A percentile compares a stretch with the other conserved stretches of the same genome.
These are phyloP conservation scores for Ochetophila trinervis DNA, from an alignment of 306 rosid genomes.

Conservation along the genomic window DNA sequence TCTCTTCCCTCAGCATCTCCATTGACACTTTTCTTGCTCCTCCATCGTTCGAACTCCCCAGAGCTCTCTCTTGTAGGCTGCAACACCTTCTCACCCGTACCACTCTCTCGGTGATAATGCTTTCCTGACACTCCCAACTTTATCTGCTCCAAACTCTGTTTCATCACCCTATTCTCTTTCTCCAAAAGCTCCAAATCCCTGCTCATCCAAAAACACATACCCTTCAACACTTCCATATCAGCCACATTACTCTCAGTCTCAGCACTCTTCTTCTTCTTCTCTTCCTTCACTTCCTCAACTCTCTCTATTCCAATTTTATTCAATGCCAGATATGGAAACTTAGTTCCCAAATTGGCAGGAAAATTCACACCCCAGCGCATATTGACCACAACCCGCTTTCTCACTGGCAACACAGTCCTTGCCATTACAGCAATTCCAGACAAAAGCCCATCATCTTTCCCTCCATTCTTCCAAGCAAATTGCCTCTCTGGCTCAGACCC, in stretches of 20 bases:
- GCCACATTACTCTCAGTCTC: conserved; percentile 18
- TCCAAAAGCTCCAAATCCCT: conserved; percentile 62
- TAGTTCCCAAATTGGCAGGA: conserved; percentile 36
- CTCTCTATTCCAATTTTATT: conserved; percentile 73
- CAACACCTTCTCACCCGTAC: conserved; percentile 26
- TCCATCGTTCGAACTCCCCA: conserved; percentile 48
- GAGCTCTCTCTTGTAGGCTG: conserved; percentile 29
- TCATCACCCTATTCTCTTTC: conserved; percentile 71
- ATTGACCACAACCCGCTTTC: conserved; percentile 45
- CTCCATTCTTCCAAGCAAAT: conserved; percentile 32
- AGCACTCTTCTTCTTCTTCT: conserved; percentile 26
- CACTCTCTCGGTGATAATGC: conserved; percentile 20
- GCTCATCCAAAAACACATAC: conserved; percentile 52
- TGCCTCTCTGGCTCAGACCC: conserved; percentile 28
- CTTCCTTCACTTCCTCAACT: conserved; percentile 41
- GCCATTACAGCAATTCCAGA: conserved; percentile 60
- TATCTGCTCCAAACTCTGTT: conserved; percentile 51
- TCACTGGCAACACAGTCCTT: conserved; percentile 52
- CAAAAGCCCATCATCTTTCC: conserved; percentile 37
- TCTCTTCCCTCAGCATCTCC: conserved; percentile 49
- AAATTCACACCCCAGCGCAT: conserved; percentile 65
- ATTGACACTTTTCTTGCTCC: conserved; percentile 42
- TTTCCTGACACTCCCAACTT: conserved; percentile 34
- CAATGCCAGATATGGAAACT: conserved; percentile 55
- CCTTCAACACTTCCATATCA: conserved; percentile 57